Percentiles rank a stretch among this genome's conserved stretches.
Evolutionary conservation across 495 filamentous ascomycete species (phyloP).

Genomic region (Penicillium egyptiacum): DNA sequence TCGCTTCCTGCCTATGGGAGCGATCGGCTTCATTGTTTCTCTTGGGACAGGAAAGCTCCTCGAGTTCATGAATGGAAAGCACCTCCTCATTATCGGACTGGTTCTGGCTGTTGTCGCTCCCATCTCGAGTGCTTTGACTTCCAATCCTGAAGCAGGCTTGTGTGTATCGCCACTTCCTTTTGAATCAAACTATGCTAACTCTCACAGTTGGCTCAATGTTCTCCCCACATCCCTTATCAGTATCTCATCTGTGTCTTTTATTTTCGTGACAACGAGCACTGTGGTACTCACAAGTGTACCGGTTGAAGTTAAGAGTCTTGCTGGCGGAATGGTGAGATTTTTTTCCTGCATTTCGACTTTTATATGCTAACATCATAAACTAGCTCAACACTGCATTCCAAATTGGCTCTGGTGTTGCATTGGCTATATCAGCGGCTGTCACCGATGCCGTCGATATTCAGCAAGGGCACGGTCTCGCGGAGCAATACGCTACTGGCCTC

Average conservation of each 20-base stretch:
- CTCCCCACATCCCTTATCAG: slow-evolving; percentile 39
- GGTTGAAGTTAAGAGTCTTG: slow-evolving; percentile 35
- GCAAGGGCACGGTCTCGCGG: slow-evolving; percentile 30
- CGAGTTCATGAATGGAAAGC: slow-evolving; percentile 41
- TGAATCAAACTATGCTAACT: slow-evolving; percentile 10
- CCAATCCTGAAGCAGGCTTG: slow-evolving; percentile 29
- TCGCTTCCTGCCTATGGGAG: slow-evolving; percentile 40
- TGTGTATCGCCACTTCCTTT: slow-evolving; percentile 14
- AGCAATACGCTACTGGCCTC: slow-evolving; percentile 39
- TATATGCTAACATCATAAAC: slow-evolving; percentile 6
- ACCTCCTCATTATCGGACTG: slow-evolving; percentile 32
- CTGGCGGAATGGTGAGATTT: slow-evolving; percentile 36
- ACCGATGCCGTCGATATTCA: slow-evolving; percentile 37
- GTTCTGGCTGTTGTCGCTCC: slow-evolving; percentile 34
- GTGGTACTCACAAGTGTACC: slow-evolving; percentile 38
- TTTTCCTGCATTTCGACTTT: neutral
- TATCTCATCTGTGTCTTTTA: slow-evolving; percentile 40
- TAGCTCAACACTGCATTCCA: slow-evolving; percentile 43
- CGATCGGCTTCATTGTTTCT: slow-evolving; percentile 37
- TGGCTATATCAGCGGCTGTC: slow-evolving; percentile 40
- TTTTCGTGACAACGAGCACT: slow-evolving; percentile 41
- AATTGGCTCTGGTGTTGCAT: slow-evolving; percentile 39
- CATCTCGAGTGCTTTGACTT: slow-evolving; percentile 34
- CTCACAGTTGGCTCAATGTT: slow-evolving; percentile 36
- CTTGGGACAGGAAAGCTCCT: slow-evolving; percentile 38